Base-by-base conservation (phyloP, 2,329 filamentous ascomycete species). In the Didymella glomerata region DNA sequence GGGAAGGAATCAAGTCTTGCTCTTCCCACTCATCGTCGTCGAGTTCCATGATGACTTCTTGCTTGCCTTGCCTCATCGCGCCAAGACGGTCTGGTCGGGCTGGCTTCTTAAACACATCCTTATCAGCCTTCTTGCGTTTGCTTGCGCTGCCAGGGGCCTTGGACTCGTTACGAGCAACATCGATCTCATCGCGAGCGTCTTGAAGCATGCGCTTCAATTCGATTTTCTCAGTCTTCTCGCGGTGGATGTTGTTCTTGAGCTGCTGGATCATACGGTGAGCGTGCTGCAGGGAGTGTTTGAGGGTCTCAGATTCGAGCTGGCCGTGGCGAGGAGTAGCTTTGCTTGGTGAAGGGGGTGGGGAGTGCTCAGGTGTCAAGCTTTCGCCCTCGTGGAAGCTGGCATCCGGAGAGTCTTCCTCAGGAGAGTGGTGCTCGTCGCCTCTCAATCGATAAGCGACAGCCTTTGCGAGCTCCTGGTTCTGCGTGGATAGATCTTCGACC, bases 141-240 rank as follows among this genome's bases (percentile, higher is more conserved):
- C 75, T 77, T 47, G 79, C 78, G 63, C 78, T 82, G 41, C 76
- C 81, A 68, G 53, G 77, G 68, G 70, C 73, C 44, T 74, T 77
- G 68, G 68, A 77, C 30, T 86, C 86, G 51, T 79, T 82, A 47
- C 86, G 83, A 60, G 88, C 86, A 46, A 86, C 79, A 77, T 92
- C 95, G 27, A 99, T 81, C 71, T 99, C 95, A 74, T 99, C 95
- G 34, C 93, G 88, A 24, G 94, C 90, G 71, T 99, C 95, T 79
- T 98, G 94, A 28, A 98, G 86, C 85, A 99, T 92, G 60, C 94
- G 90, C 79, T 92, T 93, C 53, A 98, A 86, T 78, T 99, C 95
- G 27, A 98, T 86, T 82, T 97, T 99, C 78, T 99, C 95, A 0
- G 94, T 97, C 87, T 98, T 99, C 78, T 99, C 95, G 32, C 95